Evolutionary conservation across 2,329 filamentous ascomycete genomes (phyloP).

Genomic region (Penicillium sp.): DNA sequence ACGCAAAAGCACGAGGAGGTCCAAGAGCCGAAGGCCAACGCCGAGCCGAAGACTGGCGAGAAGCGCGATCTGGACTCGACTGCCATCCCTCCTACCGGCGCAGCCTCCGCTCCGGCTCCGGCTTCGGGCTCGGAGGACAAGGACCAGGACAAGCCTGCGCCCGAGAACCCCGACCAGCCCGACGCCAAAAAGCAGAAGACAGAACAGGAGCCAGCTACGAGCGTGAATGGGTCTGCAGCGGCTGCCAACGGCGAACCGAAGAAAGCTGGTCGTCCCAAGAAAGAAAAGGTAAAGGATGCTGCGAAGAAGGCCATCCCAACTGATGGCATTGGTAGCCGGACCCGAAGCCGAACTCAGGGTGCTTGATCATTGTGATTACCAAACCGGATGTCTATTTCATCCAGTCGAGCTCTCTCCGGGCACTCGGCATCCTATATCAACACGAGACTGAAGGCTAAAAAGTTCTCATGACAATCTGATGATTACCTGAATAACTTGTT

Average conservation of each 20-base stretch:
- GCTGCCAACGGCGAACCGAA: constrained; percentile 29
- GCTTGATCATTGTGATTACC: constrained; percentile 11
- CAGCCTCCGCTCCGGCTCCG: not conserved
- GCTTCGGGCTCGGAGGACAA: constrained; percentile 11
- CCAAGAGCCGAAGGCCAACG: not conserved
- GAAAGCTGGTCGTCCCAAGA: constrained; percentile 33
- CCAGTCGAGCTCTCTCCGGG: not conserved
- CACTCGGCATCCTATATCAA: no score
- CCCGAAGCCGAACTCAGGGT: constrained; percentile 39
- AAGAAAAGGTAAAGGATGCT: constrained; percentile 28
- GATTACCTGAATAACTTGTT: not conserved
- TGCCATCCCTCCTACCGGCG: not conserved
- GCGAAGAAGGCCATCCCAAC: constrained; percentile 28
- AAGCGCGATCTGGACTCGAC: constrained; percentile 21
- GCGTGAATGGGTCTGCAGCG: constrained; percentile 16
- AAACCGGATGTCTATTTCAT: not conserved
- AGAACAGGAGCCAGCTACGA: constrained; percentile 5
- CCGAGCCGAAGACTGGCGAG: constrained; percentile 15
- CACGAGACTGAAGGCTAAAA: no score
- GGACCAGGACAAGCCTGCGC: constrained; percentile 15
- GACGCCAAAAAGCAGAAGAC: constrained; percentile 39
- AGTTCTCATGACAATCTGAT: no score
- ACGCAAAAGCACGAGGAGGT: constrained; percentile 11
- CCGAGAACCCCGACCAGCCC: constrained; percentile 22
- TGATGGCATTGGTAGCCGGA: constrained; percentile 40